Evolutionary conservation across 129 eudicot genomes (phyloP), one percentile per base, ranked within the genome.

Genomic region (Solidago caesia): DNA sequence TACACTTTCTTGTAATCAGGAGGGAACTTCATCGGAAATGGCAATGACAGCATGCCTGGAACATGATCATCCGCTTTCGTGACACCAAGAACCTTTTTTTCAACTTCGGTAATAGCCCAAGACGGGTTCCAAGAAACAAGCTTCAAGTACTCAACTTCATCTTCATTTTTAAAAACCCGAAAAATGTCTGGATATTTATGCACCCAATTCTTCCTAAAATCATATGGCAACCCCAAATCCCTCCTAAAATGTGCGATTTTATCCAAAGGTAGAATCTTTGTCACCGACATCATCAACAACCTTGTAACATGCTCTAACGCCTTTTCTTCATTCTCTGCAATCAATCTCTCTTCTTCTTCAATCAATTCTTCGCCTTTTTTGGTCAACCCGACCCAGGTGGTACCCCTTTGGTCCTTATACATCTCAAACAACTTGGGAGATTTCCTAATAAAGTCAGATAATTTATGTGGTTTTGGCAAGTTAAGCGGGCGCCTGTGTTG

Each of bases 1-100:
- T 83, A 90, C 61, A 90, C 82, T 75, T 84, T 90, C 81, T 88
- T 94, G 65, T 81, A 94, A 80, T 79, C 83, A 4, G 85, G 64
- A 6, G 97, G 98, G 64, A 88, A 94, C 75, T 94, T 94, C 85
- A 91, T 44, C 0, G 98, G 94, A 79, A 94, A 94, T 26, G 95
- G 78, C 43, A 91, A 65, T 10, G 93, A 85, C 62, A 94, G 93
- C 88, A 76, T 61, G 2, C 96, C 96, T 0, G 98, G 96, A 44
- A 80, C 87, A 82, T 85, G 88, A 77, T 83, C 77, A 21, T 14
- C 70, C 4, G 46, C 70, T 27, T 75, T 84, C 0, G 29, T 61
- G 26, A 82, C 74, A 39, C 89, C 88, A 63, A 80, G 56, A 29
- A 84, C 87, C 43, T 81, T 87, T 71, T 87, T 90, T 72, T 94